phyloP scores from a whole-genome alignment of 2,329 filamentous ascomycete genomes.

The Monascus ruber region DNA sequence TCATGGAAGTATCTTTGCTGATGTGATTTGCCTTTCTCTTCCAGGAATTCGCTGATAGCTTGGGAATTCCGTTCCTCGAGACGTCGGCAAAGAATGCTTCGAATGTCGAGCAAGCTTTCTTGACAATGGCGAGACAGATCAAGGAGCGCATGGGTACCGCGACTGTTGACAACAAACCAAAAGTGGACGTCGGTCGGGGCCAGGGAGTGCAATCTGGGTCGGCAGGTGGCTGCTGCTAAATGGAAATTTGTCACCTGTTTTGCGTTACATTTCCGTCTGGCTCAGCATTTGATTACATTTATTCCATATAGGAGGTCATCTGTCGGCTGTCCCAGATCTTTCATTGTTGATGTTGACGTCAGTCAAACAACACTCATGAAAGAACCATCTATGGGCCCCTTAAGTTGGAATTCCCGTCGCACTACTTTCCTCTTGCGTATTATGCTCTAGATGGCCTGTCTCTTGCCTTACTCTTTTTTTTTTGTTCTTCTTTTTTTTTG shows the following conservation, averaged over 20 bases:
- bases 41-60: slow-evolving; percentile 96
- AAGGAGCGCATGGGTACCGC: slow-evolving; percentile 99
- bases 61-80: slow-evolving; percentile 98
- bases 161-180: slow-evolving; percentile 95
- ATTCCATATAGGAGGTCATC: too few species aligned
- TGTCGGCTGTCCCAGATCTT: too few species aligned
- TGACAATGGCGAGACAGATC: slow-evolving; percentile 99
- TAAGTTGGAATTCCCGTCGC: too few species aligned
- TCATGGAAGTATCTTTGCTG: slow-evolving; percentile 1
- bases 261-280: slow-evolving; percentile 13
- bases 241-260: slow-evolving; percentile 6
- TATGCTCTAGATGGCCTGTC: slow-evolving; percentile 23
- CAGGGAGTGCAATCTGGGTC: slow-evolving; percentile 85
- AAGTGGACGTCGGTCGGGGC: slow-evolving; percentile 88
- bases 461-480: slow-evolving; percentile 11
- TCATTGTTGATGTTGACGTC: too few species aligned
- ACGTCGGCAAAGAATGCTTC: slow-evolving; percentile 99
- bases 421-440: too few species aligned
- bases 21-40: slow-evolving; percentile 3
- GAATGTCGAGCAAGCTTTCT: slow-evolving; percentile 98
- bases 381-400: too few species aligned
- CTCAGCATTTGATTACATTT: slow-evolving; percentile 3
- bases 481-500: slow-evolving; percentile 10
- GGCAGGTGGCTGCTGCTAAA: slow-evolving; percentile 83
- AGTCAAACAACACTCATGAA: too few species aligned